A percentile compares a stretch with the other conserved stretches of the same genome.
Conservation (phyloP, 495 filamentous ascomycete species). For the Amniculicola lignicola region DNA sequence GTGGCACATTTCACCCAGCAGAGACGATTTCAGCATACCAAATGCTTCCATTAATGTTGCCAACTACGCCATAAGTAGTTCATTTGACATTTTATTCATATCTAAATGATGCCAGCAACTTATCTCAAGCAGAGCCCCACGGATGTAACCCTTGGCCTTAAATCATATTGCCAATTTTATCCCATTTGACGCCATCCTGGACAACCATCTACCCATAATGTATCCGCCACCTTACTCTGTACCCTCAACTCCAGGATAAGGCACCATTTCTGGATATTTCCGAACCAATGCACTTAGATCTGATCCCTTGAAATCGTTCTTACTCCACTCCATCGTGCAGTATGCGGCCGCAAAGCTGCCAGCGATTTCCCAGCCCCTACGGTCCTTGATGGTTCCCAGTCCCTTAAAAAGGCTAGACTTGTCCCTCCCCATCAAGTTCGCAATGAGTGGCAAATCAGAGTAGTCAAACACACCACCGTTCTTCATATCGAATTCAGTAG, state of each 20-base stretch:
- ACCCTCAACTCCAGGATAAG: not conserved
- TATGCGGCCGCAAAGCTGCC: not conserved
- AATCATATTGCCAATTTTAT: no score
- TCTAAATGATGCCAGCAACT: no score
- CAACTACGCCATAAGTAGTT: no score
- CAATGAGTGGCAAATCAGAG: constrained; percentile 1
- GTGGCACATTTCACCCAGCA: no score
- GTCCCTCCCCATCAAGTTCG: not conserved
- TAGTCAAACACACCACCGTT: not conserved
- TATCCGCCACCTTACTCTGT: no score
- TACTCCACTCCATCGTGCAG: not conserved
- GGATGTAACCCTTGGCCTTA: no score
- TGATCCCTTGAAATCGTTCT: not conserved
- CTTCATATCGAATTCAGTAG: constrained; percentile 6
- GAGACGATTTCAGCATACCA: no score
- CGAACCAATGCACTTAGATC: not conserved
- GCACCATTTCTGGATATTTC: not conserved
- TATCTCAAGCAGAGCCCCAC: no score
- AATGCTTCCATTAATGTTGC: no score
- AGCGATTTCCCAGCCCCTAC: not conserved
- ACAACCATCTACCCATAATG: no score
- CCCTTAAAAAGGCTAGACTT: not conserved
- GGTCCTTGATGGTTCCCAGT: not conserved
- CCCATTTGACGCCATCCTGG: no score
- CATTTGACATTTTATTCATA: no score